Conservation (phyloP, 1,284 basidiomycete species). For the Ceratobasidium sp. region DNA sequence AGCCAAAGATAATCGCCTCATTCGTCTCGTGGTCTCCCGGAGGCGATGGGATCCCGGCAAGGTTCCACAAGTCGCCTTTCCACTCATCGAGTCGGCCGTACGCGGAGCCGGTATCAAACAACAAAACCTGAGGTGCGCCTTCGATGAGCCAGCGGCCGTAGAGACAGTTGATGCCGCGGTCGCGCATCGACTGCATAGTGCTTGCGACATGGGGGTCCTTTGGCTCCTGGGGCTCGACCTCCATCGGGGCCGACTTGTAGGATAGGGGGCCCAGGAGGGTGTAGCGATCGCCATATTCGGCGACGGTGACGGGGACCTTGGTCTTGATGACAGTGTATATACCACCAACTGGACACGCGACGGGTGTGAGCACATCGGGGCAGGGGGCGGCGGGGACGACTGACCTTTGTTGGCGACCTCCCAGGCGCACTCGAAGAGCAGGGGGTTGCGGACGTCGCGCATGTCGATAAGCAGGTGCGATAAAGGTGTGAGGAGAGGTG, state of each 20-base stretch:
- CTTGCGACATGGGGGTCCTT: conserved; percentile 73
- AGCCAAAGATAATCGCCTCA: conserved; percentile 99
- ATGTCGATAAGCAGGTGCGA: conserved; percentile 13
- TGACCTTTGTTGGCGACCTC: conserved; percentile 91
- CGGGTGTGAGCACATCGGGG: conserved; percentile 3
- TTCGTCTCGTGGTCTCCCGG: conserved; percentile 98
- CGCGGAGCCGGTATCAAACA: conserved; percentile 94
- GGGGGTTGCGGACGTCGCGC: conserved; percentile 80
- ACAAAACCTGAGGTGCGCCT: conserved; percentile 90
- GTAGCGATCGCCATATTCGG: conserved; percentile 92
- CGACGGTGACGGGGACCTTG: conserved; percentile 96
- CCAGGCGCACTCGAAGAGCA: conserved; percentile 93
- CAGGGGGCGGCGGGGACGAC: conserved; percentile 34
- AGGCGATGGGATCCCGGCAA: conserved; percentile 96
- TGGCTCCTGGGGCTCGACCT: conserved; percentile 95
- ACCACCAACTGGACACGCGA: conserved; percentile 76
- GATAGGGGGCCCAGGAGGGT: conserved; percentile 93
- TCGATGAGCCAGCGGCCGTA: conserved; percentile 99
- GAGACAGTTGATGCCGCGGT: conserved; percentile 91
- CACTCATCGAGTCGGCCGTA: conserved; percentile 95
- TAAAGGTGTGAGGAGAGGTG: conserved; percentile 3
- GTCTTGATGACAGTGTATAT: conserved; percentile 99
- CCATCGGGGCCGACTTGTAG: conserved; percentile 98
- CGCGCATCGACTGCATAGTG: conserved; percentile 82
- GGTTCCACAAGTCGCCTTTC: conserved; percentile 98